phyloP scores from a whole-genome alignment of 306 rosid genomes.

The Alnus glutinosa region DNA sequence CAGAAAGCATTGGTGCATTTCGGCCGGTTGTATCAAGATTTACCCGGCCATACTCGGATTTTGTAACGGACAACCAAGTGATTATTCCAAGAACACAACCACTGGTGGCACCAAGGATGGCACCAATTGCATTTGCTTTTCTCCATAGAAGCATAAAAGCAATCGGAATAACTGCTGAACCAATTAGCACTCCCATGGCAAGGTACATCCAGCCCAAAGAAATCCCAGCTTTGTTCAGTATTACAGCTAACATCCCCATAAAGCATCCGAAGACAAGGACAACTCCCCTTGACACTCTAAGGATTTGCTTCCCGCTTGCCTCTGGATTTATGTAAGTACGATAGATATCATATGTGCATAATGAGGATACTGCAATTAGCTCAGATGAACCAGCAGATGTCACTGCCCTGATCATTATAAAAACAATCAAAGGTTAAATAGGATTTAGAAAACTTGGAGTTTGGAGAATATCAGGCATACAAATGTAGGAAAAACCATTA shows the following conservation, averaged over 20 bases:
- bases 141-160: constrained; percentile 91
- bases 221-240: constrained; percentile 81
- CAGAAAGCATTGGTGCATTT: constrained; percentile 95
- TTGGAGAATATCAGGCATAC: neutral
- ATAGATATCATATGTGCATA: constrained; percentile 88
- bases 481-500: constrained; percentile 7
- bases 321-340: constrained; percentile 80
- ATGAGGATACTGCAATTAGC: constrained; percentile 74
- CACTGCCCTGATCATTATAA: constrained; percentile 71
- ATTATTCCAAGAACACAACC: constrained; percentile 80
- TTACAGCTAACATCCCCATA: constrained; percentile 82
- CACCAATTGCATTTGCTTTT: constrained; percentile 81
- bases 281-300: constrained; percentile 68
- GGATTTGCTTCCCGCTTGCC: constrained; percentile 78
- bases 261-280: constrained; percentile 73
- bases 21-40: constrained; percentile 79
- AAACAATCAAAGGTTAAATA: constrained; percentile 19
- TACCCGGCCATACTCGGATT: constrained; percentile 62
- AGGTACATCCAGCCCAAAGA: constrained; percentile 96
- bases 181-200: constrained; percentile 88
- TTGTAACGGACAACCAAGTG: constrained; percentile 75
- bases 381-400: constrained; percentile 98
- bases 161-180: constrained; percentile 91
- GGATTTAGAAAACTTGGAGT: neutral
- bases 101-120: constrained; percentile 66